phyloP scores from a whole-genome alignment of 2,329 filamentous ascomycete genomes.

The Fusarium sp. region DNA sequence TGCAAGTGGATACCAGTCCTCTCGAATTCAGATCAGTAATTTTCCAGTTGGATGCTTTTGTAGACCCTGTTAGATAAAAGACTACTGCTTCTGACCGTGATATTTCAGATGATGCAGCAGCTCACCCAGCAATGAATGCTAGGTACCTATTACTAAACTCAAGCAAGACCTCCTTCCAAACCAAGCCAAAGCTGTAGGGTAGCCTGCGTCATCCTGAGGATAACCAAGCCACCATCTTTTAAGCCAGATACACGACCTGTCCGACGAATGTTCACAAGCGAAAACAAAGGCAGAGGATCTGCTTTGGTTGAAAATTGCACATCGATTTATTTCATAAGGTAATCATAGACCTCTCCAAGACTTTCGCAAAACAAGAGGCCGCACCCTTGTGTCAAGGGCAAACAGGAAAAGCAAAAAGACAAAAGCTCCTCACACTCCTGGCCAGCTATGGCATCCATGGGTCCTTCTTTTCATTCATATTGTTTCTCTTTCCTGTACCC shows the following conservation, averaged over 20 bases:
- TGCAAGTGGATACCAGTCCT: neutral
- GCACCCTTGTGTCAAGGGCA: slow-evolving; percentile 24
- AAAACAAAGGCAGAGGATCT: neutral
- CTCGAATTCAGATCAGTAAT: neutral
- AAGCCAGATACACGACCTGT: neutral
- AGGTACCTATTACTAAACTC: neutral
- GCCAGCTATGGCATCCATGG: slow-evolving; percentile 32
- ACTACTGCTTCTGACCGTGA: neutral
- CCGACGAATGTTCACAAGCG: neutral
- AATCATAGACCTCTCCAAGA: slow-evolving; percentile 40
- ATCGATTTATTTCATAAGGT: slow-evolving; percentile 37
- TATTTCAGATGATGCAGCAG: neutral
- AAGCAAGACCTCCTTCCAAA: neutral
- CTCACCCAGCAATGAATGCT: neutral
- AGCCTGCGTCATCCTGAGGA: neutral
- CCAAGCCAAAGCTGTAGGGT: neutral
- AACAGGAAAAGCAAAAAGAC: slow-evolving; percentile 43
- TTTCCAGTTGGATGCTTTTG: neutral
- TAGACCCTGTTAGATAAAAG: neutral
- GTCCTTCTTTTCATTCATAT: slow-evolving; percentile 39
- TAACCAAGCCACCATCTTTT: neutral
- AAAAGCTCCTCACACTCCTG: slow-evolving; percentile 45
- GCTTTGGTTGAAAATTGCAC: slow-evolving; percentile 4
- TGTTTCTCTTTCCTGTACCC: slow-evolving; percentile 18
- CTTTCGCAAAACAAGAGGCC: slow-evolving; percentile 34